phyloP scores from a whole-genome alignment of 2,329 filamentous ascomycete species.

The Hypoxylon sp. region DNA sequence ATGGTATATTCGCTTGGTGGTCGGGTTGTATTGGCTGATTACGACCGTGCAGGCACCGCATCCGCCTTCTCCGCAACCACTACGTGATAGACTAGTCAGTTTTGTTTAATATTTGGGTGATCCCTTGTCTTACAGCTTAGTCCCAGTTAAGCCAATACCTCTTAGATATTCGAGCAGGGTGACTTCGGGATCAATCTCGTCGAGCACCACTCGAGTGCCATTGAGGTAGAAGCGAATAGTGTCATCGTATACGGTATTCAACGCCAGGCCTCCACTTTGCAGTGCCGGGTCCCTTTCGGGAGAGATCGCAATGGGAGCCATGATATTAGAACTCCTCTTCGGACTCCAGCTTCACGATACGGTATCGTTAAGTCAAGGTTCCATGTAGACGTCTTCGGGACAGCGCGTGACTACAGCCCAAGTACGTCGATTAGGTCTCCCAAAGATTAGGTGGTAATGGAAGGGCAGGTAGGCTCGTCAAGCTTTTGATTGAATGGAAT shows the following conservation, averaged over 20 bases:
- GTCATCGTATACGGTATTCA: conserved; percentile 86
- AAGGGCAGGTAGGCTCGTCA: background rate
- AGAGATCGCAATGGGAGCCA: conserved; percentile 70
- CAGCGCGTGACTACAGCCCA: conserved; percentile 4
- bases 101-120: background rate
- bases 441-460: background rate
- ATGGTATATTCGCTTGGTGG: conserved; percentile 93
- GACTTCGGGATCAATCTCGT: conserved; percentile 89
- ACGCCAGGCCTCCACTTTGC: conserved; percentile 52
- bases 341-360: conserved; percentile 8
- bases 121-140: conserved; percentile 75
- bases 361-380: conserved; percentile 15
- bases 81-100: conserved; percentile 48
- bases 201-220: conserved; percentile 87
- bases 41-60: conserved; percentile 98
- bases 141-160: conserved; percentile 92
- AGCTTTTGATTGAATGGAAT: conserved; percentile 1
- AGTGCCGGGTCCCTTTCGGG: conserved; percentile 58
- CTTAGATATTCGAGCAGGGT: conserved; percentile 94
- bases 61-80: conserved; percentile 93
- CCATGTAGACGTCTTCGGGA: conserved; percentile 15
- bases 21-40: conserved; percentile 92
- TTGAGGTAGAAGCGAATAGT: conserved; percentile 94
- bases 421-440: conserved; percentile 7
- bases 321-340: conserved; percentile 47